Base-by-base conservation (phyloP, 1,284 basidiomycete species). In the Volvariella volvacea region DNA sequence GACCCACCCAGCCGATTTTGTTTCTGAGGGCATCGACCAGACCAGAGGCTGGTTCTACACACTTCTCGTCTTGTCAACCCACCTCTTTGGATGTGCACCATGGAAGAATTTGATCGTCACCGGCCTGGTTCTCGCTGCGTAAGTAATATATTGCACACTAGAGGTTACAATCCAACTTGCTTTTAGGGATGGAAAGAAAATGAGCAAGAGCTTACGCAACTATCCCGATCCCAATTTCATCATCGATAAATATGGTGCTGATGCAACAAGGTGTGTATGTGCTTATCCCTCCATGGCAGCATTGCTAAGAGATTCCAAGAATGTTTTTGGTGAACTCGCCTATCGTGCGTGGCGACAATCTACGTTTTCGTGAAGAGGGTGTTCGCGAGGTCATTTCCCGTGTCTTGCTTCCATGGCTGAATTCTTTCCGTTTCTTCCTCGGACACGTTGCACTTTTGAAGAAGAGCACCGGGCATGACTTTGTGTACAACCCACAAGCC, bases 41-140 rank as follows among this genome's bases (percentile, higher is more conserved):
- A 94, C 90, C 31, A 79, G 93, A 59, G 95, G 95, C 34, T 99
- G 96, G 96, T 99, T 99, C 81, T 99, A 99, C 71, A 99, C 96
- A 3, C 71, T 99, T 19, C 82, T 99, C 42, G 94, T 99, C 4
- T 74, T 99, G 20, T 92, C 89, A 21, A 97, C 93, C 10, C 95
- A 96, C 62, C 75, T 99, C 38, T 98, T 97, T 58, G 85, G 87
- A 44, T 84, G 70, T 48, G 94, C 96, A 4, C 94, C 96, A 2
- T 99, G 96, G 95, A 93, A 96, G 73, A 99, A 99, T 65, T 71
- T 99, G 56, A 96, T 99, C 52, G 92, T 94, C 39, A 92, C 88
- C 40, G 96, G 96, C 57, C 82, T 99, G 44, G 92, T 99, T 30
- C 82, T 99, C 42, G 96, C 95, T 34, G 87, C 86, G 83, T 90